Evolutionary conservation across 352 stramenopile species (phyloP).

Genomic region (Achlya hypogyna): DNA sequence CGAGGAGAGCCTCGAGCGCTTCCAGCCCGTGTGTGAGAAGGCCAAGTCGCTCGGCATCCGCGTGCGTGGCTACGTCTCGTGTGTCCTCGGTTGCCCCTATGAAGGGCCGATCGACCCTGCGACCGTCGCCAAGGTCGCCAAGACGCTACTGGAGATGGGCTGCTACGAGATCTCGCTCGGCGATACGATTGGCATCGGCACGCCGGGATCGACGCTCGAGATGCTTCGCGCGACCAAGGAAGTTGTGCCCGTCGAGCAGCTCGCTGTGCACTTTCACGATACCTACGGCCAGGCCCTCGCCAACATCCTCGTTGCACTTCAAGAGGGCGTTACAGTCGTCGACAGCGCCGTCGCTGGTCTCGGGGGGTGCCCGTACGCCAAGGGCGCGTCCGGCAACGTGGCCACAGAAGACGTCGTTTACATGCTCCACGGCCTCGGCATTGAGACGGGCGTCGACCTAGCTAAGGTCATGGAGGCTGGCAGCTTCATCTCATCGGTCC

Average conservation of each 20-base stretch:
- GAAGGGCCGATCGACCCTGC: conserved; percentile 81
- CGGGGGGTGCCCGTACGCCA: conserved; percentile 93
- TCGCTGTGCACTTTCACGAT: conserved; percentile 97
- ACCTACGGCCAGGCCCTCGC: conserved; percentile 94
- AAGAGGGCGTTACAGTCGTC: conserved; percentile 88
- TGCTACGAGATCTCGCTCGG: conserved; percentile 94
- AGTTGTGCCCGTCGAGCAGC: conserved; percentile 68
- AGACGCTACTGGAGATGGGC: conserved; percentile 87
- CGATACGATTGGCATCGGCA: conserved; percentile 91
- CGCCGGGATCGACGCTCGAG: conserved; percentile 68
- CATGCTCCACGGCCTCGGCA: conserved; percentile 93
- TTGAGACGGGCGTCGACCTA: conserved; percentile 92
- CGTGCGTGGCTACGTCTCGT: conserved; percentile 91
- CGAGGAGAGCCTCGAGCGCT: conserved; percentile 90
- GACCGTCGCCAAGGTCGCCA: conserved; percentile 73
- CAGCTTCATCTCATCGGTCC: conserved; percentile 79
- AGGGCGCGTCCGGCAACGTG: conserved; percentile 94
- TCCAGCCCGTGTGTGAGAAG: conserved; percentile 81
- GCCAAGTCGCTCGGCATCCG: conserved; percentile 67
- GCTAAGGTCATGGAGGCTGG: conserved; percentile 84
- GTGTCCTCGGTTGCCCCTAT: conserved; percentile 95
- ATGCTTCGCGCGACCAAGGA: conserved; percentile 74
- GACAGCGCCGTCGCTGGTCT: conserved; percentile 94
- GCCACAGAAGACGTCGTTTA: conserved; percentile 97
- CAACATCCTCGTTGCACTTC: conserved; percentile 89